Base-by-base conservation (phyloP, 2,329 filamentous ascomycete species). In the Arthroderma sp. region DNA sequence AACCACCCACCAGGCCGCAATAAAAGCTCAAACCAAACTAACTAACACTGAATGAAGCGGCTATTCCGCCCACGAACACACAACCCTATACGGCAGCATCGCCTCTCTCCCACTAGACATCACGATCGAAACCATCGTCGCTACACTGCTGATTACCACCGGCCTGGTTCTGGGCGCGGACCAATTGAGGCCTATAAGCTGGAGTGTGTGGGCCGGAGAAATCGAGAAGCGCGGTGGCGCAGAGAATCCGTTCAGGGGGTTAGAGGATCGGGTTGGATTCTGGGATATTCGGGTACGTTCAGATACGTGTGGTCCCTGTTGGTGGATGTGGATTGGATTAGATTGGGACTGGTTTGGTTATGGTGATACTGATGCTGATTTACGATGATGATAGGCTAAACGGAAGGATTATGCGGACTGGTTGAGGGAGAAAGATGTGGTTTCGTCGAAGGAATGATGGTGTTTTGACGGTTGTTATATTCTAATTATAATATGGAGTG, bases 61-160 rank as follows among this genome's bases (percentile, higher is more conserved):
- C 67, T 98, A 96, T 67, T 98, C 91, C 42, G 87, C 88, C 39
- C 84, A 94, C 65, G 91, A 98, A 68, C 85, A 94, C 67, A 83
- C 85, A 5, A 73, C 80, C 22, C 75, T 94, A 41, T 77, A 80
- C 54, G 75, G 80, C 45, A 71, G 72, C 53, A 65, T 67, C 43
- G 68, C 72, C 42, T 69, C 62, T 44, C 73, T 96, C 1, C 89
- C 91, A 0, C 66, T 84, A 49, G 91, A 98, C 58, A 93, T 98
- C 55, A 78, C 80, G 33, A 74, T 94, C 54, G 91, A 98, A 66
- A 87, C 88, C 1, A 70, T 96, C 10, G 62, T 83, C 37, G 84
- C 87, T 1, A 81, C 91, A 4, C 63, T 93, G 27, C 60, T 88
- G n/a, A 74, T 94, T n/a, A 84, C 81, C 44, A 61, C 86, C 0